Base-by-base conservation (phyloP, 2,329 filamentous ascomycete genomes). In the Paracoccidioides brasiliensis region DNA sequence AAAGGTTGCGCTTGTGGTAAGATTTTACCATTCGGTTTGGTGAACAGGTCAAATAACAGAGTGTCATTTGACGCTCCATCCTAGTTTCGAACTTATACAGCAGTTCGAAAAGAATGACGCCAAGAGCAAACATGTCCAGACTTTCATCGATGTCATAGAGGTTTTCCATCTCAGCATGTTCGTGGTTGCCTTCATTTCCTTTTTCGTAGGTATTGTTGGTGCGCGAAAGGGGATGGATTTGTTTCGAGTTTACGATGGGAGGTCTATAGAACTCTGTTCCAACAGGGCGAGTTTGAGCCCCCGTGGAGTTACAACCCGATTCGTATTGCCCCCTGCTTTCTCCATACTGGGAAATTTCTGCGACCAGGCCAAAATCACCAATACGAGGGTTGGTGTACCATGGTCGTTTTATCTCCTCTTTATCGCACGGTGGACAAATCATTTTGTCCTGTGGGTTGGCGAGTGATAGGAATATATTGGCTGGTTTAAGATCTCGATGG, bases 401-500 rank as follows among this genome's bases (percentile, higher is more conserved):
- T 5, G 12, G 22, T 32, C 52, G 54, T 9, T 44, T 32, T 22
- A 40, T 46, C 5, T 63, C 63, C 7, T 64, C 57, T 5, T 62
- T 60, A 7, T 62, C 60, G 57, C 80, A 85, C 1, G 71, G 61
- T 8, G 62, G 60, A 60, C 80, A 82, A 0, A 61, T 65, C 1
- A 71, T 69, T 1, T 78, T 62, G 45, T 78, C 69, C n/a, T 77
- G 69, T 22, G 71, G 74, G 15, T 77, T 74, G 3, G 73, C 66
- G 0, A 71, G 69, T 2, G 78, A 79, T 0, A 86, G 70, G 66
- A 86, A 85, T 33, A 86, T 79, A 60, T 86, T 86, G 3, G 78
- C 80, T 0, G 83, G 83, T 62, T 86, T 86, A 28, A 86, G 72
- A 62, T 86, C 83, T 8, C 83, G 79, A 62, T 86, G 83, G 0